Evolutionary conservation across 441 rosid genomes (phyloP), one percentile per base, ranked within the genome.

Genomic region (Mallotus japonicus): DNA sequence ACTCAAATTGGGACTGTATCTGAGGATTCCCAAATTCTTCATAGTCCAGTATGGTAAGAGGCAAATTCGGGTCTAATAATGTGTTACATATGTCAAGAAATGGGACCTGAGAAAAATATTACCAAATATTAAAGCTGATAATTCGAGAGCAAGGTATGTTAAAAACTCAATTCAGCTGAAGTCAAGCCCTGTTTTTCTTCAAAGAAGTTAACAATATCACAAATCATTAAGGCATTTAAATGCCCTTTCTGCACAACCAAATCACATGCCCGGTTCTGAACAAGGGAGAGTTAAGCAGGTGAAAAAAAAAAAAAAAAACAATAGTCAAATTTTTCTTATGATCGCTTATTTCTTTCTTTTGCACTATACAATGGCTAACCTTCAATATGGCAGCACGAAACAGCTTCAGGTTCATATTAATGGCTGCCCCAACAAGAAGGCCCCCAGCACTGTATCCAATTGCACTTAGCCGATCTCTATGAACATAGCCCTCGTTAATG

Each of bases 21-120:
- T 81, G 82, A 4, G 99, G 99, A 74, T 91, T 88, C 62, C 99
- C 99, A 71, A 95, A 95, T 82, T 95, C 99, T 82, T 90, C 96
- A 67, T 90, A 85, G 85, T 95, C 99, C 78, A 92, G 79, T 12
- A 81, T 75, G 14, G 97, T 88, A 37, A 95, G 96, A 51, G 97
- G 97, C 80, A 95, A 85, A 70, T 75, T 83, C 28, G 99, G 87
- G 79, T 95, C 99, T 58, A 86, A 75, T 78, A 89, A 75, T 47
- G 97, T 86, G 82, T 89, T 90, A 80, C 93, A 84, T 62, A 86
- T 79, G 47, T 95, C 99, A 50, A 95, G 90, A 81, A 95, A 95
- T 3, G 97, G 97, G 64, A 92, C 97, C 97, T 94, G 85, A 69
- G 15, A 77, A 19, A 61, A 71, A 50, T 20, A 50, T 62, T 44